A percentile compares a stretch with the other conserved stretches of the same genome.
phyloP scores from a whole-genome alignment of 192 early-diverging fungal genomes.

The Funneliformis geosporum region DNA sequence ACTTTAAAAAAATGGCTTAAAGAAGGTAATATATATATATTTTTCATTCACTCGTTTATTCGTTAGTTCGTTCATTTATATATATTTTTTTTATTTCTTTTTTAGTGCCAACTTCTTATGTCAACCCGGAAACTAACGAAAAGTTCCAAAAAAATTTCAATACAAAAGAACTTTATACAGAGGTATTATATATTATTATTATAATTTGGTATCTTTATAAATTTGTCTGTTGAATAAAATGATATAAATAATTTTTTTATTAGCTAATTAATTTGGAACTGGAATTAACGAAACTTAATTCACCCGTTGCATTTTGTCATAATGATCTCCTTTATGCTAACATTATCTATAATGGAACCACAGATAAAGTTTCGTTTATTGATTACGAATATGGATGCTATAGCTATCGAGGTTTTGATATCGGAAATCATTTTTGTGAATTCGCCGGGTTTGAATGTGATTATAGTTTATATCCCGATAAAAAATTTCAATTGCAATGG shows the following conservation, averaged over 20 bases:
- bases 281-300: constrained; percentile 58
- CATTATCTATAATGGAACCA: constrained; percentile 70
- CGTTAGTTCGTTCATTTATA: background rate
- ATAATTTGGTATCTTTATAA: background rate
- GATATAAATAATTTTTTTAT: background rate
- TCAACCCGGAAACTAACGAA: constrained; percentile 54
- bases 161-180: constrained; percentile 43
- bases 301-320: constrained; percentile 89
- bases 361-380: constrained; percentile 75
- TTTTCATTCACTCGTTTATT: background rate
- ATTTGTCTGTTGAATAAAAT: background rate
- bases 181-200: constrained; percentile 38
- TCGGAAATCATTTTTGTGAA: constrained; percentile 96
- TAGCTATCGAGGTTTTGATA: constrained; percentile 88
- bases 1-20: constrained; percentile 76
- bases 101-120: constrained; percentile 62
- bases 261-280: constrained; percentile 57
- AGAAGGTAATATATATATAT: constrained; percentile 45
- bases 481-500: constrained; percentile 73
- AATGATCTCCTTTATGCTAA: constrained; percentile 92
- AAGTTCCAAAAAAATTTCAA: constrained; percentile 59
- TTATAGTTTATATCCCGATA: constrained; percentile 77
- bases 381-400: constrained; percentile 93
- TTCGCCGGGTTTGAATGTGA: constrained; percentile 97
- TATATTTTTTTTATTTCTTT: background rate